Base-by-base conservation (phyloP, 2,329 filamentous ascomycete genomes). In the Verticillium nonalfalfae region DNA sequence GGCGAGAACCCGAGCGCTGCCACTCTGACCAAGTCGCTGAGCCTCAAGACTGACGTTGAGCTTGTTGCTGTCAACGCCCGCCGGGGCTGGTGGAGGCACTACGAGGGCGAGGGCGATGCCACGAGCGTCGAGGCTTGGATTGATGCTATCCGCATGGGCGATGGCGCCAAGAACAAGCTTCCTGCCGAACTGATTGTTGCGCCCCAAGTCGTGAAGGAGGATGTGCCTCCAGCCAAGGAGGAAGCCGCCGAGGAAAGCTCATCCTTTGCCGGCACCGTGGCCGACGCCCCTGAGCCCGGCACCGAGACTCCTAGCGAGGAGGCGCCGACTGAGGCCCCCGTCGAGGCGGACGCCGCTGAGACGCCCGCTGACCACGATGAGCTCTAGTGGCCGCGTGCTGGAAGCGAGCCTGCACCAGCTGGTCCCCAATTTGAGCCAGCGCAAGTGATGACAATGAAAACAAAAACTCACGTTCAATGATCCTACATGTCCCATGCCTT, bases 101-200 rank as follows among this genome's bases (percentile, higher is more conserved):
- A 91, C 73, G 77, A 85, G 57, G 85, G 83, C 2, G 78, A 83
- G 54, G 87, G 86, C 55, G 85, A 83, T 60, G 71, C 81, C 31
- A 79, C 83, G 60, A 84, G 82, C 33, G 78, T 99, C 35, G 91
- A 97, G 77, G 78, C 79, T 64, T 99, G 94, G 92, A 85, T 99
- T 62, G 95, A 99, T 70, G 83, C 85, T n/a, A 92, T 98, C 64
- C 88, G 92, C 40, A 83, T 99, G 81, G 91, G 93, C 59, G 94
- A 98, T 71, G 90, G 91, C 2, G 78, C 83, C 62, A 97, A 94
- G 81, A 82, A 87, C 69, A 90, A 88, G 77, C 73, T 95, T 52
- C 90, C 90, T 0, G 82, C 84, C 62, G 83, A 81, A 1, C 69
- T 91, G 54, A 71, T 89, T 36, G 76, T 78, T 15, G 73, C 76